A percentile compares a stretch with the other conserved stretches of the same genome.
phyloP scores from a whole-genome alignment of 805 yeast genomes.

The Barnettozyma salicaria region DNA sequence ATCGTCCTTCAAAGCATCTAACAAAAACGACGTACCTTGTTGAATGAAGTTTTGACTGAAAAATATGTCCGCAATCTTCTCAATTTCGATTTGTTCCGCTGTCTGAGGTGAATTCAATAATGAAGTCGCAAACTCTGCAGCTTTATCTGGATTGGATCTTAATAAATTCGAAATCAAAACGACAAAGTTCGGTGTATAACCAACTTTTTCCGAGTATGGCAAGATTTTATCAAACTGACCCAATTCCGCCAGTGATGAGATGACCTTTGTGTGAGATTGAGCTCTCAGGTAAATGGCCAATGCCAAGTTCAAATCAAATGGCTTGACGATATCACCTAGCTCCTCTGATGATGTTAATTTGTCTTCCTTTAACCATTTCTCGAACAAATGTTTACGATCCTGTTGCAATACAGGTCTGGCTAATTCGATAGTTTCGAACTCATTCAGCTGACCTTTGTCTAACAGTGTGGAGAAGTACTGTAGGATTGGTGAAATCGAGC shows the following conservation, averaged over 20 bases:
- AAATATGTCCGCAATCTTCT: constrained; percentile 87
- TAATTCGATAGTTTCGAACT: constrained; percentile 88
- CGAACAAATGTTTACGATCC: constrained; percentile 87
- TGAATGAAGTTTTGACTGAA: constrained; percentile 90
- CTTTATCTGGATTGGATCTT: constrained; percentile 94
- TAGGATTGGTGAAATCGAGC: constrained; percentile 89
- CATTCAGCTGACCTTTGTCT: constrained; percentile 89
- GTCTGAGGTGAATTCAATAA: constrained; percentile 61
- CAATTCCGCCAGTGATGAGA: constrained; percentile 84
- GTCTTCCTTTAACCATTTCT: constrained; percentile 94
- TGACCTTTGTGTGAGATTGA: constrained; percentile 80
- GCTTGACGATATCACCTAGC: constrained; percentile 91
- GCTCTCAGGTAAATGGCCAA: constrained; percentile 87
- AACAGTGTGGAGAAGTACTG: constrained; percentile 87
- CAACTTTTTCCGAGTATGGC: constrained; percentile 88
- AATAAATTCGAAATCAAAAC: constrained; percentile 85
- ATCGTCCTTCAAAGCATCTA: constrained; percentile 93
- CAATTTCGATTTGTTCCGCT: constrained; percentile 62
- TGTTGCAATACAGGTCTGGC: constrained; percentile 95
- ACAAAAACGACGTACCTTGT: constrained; percentile 95
- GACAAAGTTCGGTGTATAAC: constrained; percentile 84
- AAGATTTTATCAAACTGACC: constrained; percentile 95
- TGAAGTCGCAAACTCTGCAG: constrained; percentile 92
- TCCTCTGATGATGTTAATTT: constrained; percentile 94
- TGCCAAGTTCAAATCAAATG: constrained; percentile 79